A percentile compares a stretch with the other conserved stretches of the same genome.
These are phyloP conservation scores for Aspergillus leporis DNA, from an alignment of 495 filamentous ascomycete species.

Conservation along the genomic window DNA sequence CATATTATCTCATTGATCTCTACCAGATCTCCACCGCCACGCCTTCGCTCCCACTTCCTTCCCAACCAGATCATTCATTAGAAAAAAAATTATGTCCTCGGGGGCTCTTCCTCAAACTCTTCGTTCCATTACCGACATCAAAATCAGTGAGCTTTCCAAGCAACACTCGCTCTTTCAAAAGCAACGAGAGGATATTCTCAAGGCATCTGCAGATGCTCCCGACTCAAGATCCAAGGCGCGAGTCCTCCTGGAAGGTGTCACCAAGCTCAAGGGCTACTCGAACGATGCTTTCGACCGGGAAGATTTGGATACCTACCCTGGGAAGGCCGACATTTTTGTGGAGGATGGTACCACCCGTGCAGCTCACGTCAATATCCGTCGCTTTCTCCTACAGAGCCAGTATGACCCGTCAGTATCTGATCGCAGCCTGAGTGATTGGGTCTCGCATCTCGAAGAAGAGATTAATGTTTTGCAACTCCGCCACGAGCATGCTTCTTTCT, in stretches of 20 bases:
- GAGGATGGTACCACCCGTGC: constrained; percentile 23
- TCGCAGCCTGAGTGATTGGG: constrained; percentile 45
- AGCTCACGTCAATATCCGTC: constrained; percentile 40
- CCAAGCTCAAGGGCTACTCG: constrained; percentile 36
- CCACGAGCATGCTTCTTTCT: constrained; percentile 62
- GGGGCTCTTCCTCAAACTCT: constrained; percentile 59
- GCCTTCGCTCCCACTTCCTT: background rate
- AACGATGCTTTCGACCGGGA: constrained; percentile 40
- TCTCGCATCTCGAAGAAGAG: constrained; percentile 48
- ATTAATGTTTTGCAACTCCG: constrained; percentile 53
- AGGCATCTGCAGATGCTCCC: constrained; percentile 24
- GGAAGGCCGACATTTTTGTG: constrained; percentile 13
- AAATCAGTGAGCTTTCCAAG: constrained; percentile 62
- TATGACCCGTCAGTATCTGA: constrained; percentile 58
- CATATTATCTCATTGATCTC: background rate
- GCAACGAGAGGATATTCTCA: constrained; percentile 34
- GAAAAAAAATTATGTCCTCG: constrained; percentile 25
- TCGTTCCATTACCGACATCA: constrained; percentile 64
- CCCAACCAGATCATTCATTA: background rate
- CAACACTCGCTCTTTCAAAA: constrained; percentile 54
- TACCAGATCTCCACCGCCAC: background rate
- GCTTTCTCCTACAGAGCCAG: constrained; percentile 57
- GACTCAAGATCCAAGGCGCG: constrained; percentile 33
- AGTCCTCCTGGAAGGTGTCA: constrained; percentile 41
- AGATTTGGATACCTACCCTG: constrained; percentile 29